These are phyloP conservation scores for Mitragyna speciosa DNA, from an alignment of 257 asterid genomes.

Conservation along the genomic window DNA sequence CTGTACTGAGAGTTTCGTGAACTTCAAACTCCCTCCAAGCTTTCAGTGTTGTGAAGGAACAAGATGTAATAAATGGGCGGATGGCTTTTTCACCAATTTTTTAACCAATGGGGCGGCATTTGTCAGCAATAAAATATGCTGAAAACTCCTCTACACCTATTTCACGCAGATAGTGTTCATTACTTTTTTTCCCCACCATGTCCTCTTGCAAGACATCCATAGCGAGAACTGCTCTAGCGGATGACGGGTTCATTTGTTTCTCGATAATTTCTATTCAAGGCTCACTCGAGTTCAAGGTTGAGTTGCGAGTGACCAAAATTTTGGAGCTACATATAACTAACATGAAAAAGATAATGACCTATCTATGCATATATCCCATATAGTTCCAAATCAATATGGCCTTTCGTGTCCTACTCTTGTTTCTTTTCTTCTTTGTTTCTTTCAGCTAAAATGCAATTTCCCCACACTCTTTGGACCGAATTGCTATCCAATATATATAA, in stretches of 20 bases:
- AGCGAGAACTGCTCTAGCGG: background rate
- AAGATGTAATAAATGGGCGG: background rate
- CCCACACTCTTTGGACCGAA: background rate
- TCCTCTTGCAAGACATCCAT: background rate
- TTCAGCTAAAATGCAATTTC: background rate
- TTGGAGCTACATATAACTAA: background rate
- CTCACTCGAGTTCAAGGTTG: background rate
- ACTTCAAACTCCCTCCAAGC: slow-evolving; percentile 11
- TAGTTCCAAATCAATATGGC: background rate
- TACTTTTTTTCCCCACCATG: background rate
- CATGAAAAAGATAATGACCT: background rate
- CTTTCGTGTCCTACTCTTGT: background rate
- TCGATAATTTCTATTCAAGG: background rate
- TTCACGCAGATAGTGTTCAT: background rate
- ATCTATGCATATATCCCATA: background rate
- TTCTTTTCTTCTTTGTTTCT: background rate
- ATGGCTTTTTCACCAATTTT: background rate
- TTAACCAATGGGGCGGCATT: slow-evolving; percentile 1
- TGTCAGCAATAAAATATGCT: background rate
- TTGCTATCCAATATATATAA: background rate
- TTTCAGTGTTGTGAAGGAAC: too few species aligned
- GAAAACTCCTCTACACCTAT: background rate
- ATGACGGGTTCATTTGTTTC: background rate
- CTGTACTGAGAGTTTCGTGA: slow-evolving; percentile 11
- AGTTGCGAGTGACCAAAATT: background rate